Evolutionary conservation across 495 filamentous ascomycete species (phyloP).

Genomic region (Aspergillus funiculosus): DNA sequence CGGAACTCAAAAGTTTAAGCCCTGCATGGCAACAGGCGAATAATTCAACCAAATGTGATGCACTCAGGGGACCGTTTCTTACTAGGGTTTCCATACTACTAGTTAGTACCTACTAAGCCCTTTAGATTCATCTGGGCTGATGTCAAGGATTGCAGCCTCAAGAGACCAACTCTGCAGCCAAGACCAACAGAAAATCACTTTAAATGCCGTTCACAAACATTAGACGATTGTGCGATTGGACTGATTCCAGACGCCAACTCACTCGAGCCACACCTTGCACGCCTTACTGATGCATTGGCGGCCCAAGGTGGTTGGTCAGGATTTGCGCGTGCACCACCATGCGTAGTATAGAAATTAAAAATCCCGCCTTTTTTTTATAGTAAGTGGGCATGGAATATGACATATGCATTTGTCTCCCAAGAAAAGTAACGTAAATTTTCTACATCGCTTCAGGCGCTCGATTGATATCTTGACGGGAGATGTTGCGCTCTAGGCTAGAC

Average conservation of each 20-base stretch:
- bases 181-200: conserved; percentile 10
- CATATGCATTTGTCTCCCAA: not conserved
- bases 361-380: not conserved
- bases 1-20: not conserved
- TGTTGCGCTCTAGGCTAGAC: not conserved
- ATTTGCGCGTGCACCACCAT: not conserved
- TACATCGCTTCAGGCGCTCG: conserved; percentile 6
- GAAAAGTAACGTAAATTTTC: conserved; percentile 4
- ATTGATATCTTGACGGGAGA: conserved; percentile 1
- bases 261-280: conserved; percentile 11
- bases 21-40: no score
- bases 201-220: conserved; percentile 11
- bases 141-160: conserved; percentile 10
- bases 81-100: no score
- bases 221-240: conserved; percentile 9
- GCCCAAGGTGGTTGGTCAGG: conserved; percentile 7
- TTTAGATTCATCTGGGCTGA: conserved; percentile 3
- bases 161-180: conserved; percentile 13
- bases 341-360: not conserved
- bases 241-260: conserved; percentile 11
- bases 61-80: no score
- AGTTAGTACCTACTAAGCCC: conserved; percentile 1
- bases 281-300: conserved; percentile 8
- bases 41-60: no score
- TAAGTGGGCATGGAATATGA: not conserved